These are phyloP conservation scores for Mycena amicta DNA, from an alignment of 768 basidiomycete genomes.

Conservation along the genomic window DNA sequence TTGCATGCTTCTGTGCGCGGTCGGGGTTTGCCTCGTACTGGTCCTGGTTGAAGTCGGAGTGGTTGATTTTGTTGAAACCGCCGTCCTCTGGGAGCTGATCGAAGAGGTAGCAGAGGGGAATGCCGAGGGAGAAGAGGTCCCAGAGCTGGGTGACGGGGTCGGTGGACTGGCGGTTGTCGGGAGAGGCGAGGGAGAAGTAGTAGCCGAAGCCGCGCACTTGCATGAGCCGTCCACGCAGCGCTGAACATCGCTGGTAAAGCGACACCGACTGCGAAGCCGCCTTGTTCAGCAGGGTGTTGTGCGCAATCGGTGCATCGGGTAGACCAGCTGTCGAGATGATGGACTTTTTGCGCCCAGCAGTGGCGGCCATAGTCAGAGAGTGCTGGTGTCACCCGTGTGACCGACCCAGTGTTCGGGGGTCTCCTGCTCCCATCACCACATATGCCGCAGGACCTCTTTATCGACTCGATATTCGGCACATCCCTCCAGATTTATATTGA, in stretches of 20 bases:
- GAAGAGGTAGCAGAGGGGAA: conserved; percentile 94
- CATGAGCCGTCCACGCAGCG: conserved; percentile 74
- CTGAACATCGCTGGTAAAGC: conserved; percentile 90
- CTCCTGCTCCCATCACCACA: not conserved
- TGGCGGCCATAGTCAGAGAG: conserved; percentile 44
- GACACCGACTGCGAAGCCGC: conserved; percentile 84
- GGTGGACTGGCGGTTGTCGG: conserved; percentile 72
- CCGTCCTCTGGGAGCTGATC: conserved; percentile 79
- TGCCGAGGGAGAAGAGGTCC: conserved; percentile 91
- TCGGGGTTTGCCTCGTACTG: conserved; percentile 73
- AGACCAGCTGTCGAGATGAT: conserved; percentile 65
- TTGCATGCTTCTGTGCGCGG: conserved; percentile 86
- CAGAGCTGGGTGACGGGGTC: conserved; percentile 95
- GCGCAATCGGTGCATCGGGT: conserved; percentile 71
- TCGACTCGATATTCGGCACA: conserved; percentile 50
- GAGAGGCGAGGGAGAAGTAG: conserved; percentile 65
- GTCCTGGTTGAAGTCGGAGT: conserved; percentile 67
- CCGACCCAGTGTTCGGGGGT: not conserved
- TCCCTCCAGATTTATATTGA: conserved; percentile 78
- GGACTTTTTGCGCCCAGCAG: conserved; percentile 78
- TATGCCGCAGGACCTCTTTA: not conserved
- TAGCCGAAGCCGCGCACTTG: conserved; percentile 73
- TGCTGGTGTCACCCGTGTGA: not conserved
- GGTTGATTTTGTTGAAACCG: conserved; percentile 58
- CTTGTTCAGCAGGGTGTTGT: conserved; percentile 90